Evolutionary conservation across 495 filamentous ascomycete genomes (phyloP), one percentile per base, ranked within the genome.

Genomic region (Aspergillus kassunensis): DNA sequence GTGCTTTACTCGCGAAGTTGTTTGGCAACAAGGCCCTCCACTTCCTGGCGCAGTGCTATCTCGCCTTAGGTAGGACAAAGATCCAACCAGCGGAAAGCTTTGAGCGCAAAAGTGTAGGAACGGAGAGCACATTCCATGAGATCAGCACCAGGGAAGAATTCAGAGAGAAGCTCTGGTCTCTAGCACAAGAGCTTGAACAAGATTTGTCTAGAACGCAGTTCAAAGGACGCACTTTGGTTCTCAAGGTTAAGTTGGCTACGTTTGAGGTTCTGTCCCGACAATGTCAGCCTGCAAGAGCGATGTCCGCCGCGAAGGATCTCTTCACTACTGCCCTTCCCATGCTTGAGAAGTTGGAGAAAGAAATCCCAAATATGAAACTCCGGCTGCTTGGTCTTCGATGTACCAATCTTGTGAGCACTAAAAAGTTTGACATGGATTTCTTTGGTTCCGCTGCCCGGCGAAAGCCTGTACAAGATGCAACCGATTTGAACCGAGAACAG

Each of bases 161-260:
- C 13, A 75, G 88, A 10, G 82, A 81, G 21, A 96, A 95, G 64
- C 77, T 99, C 3, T 80, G 84, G 33, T 76, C 71, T 65, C 89
- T 81, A 2, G 89, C 95, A 0, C 86, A 92, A 54, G 93, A 96
- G 64, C 73, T 99, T 15, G 90, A 95, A 65, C 86, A 88, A 55
- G 95, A 97, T 62, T 75, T 97, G 59, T 65, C 70, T n/a, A 79
- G 80, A 16, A 88, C 87, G 4, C 79, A 89, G 55, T 88, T 89
- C 67, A 96, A 91, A 67, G 92, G 92, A 5, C 83, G 91, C 6
- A 97, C 95, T 1, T 68, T 98, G 3, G 86, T 88, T 19, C 66
- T 99, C 16, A 99, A 99, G 67, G 80, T 97, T 42, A 99, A 99
- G 64, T 73, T 97, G 10, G 90, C 96, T 59, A 95, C 89, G 0